phyloP scores from a whole-genome alignment of 2,329 filamentous ascomycete genomes.

The Teratosphaeria viscida region DNA sequence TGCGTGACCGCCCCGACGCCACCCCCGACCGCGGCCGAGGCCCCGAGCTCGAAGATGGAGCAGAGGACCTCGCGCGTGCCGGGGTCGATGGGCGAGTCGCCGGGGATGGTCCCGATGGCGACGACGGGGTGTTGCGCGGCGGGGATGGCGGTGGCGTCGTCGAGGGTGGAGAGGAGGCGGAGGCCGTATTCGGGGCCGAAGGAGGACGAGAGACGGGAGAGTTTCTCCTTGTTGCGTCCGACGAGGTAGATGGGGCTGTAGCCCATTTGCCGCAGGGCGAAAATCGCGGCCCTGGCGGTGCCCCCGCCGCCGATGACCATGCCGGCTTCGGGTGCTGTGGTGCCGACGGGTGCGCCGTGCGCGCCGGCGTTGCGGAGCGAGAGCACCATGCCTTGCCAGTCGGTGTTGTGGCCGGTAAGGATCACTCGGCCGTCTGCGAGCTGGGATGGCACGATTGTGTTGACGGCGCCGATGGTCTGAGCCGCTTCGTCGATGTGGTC shows the following conservation, averaged over 20 bases:
- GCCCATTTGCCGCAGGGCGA: conserved; percentile 71
- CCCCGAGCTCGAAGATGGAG: conserved; percentile 42
- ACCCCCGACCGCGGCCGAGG: conserved; percentile 26
- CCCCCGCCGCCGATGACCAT: conserved; percentile 87
- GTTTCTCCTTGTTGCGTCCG: conserved; percentile 62
- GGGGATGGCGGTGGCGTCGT: conserved; percentile 41
- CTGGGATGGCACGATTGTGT: conserved; percentile 65
- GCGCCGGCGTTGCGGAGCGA: conserved; percentile 62
- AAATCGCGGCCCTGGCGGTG: conserved; percentile 84
- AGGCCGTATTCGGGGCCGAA: conserved; percentile 63
- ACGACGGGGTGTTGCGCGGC: conserved; percentile 49
- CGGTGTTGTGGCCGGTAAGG: conserved; percentile 83
- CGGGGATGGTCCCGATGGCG: conserved; percentile 83
- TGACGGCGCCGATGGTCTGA: conserved; percentile 78
- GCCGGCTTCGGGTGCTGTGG: conserved; percentile 38
- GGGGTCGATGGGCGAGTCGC: conserved; percentile 69
- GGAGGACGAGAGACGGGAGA: conserved; percentile 54
- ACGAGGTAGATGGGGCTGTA: conserved; percentile 81
- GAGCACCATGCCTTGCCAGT: conserved; percentile 86
- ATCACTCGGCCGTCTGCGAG: conserved; percentile 26
- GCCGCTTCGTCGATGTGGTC: conserved; percentile 74
- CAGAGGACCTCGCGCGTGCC: conserved; percentile 56
- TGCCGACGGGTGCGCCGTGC: conserved; percentile 21
- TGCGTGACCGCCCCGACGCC: conserved; percentile 22
- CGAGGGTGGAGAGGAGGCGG: conserved; percentile 46